Evolutionary conservation across 306 rosid genomes (phyloP).

Genomic region (Abrus precatorius): DNA sequence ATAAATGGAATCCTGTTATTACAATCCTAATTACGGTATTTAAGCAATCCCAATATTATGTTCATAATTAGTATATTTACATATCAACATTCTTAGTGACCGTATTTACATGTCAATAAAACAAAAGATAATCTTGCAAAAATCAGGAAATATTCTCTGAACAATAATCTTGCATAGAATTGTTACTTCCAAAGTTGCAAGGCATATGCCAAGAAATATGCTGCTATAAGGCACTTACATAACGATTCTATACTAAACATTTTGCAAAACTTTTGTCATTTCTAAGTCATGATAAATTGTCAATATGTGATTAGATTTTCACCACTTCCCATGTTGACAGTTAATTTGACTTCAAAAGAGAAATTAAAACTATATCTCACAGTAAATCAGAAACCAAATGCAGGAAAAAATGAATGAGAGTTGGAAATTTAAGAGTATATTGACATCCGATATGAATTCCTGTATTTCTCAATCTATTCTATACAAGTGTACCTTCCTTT

Average conservation of each 20-base stretch:
- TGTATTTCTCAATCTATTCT: conserved; percentile 30
- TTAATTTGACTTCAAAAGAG: neutral
- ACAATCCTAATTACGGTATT: no score
- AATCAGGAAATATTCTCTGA: no score
- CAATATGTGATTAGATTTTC: neutral
- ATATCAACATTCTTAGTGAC: no score
- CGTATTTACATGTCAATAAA: no score
- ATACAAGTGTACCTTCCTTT: conserved; percentile 69
- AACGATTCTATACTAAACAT: neutral
- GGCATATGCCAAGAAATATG: conserved; percentile 3
- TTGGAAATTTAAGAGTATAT: neutral
- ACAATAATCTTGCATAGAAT: neutral
- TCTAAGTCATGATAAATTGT: neutral
- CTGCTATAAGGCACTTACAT: neutral
- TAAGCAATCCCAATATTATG: no score
- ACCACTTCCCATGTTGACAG: conserved; percentile 5
- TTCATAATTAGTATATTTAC: no score
- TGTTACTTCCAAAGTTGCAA: neutral
- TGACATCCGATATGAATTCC: conserved; percentile 16
- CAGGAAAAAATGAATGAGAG: neutral
- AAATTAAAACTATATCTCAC: conserved; percentile 16
- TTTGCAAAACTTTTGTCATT: neutral
- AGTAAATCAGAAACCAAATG: neutral
- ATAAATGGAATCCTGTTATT: no score
- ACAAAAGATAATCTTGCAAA: no score